These are phyloP conservation scores for Orbilia ellipsospora DNA, from an alignment of 2,329 filamentous ascomycete species.

Conservation along the genomic window DNA sequence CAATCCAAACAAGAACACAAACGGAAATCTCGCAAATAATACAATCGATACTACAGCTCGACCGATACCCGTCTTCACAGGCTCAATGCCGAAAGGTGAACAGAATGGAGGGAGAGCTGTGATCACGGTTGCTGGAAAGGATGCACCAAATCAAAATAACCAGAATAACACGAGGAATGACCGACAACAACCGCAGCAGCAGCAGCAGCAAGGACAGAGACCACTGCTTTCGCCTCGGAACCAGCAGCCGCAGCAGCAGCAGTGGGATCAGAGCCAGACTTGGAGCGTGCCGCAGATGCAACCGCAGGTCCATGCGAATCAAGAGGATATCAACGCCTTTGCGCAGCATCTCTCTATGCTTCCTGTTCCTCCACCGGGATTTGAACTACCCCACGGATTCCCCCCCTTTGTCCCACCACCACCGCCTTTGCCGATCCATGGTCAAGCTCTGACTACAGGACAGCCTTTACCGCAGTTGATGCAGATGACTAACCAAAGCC, in stretches of 20 bases:
- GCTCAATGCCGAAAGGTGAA: slow-evolving; percentile 27
- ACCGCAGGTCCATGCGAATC: slow-evolving; percentile 25
- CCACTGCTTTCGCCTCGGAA: not conserved
- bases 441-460: slow-evolving; percentile 18
- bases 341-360: slow-evolving; percentile 45
- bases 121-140: slow-evolving; percentile 45
- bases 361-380: slow-evolving; percentile 23
- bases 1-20: slow-evolving; percentile 23
- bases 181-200: slow-evolving; percentile 17
- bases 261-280: slow-evolving; percentile 32
- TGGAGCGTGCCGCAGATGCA: slow-evolving; percentile 38
- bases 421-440: slow-evolving; percentile 26
- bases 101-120: slow-evolving; percentile 44
- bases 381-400: slow-evolving; percentile 43
- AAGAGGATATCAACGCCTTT: slow-evolving; percentile 36
- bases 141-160: slow-evolving; percentile 19
- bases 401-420: slow-evolving; percentile 22
- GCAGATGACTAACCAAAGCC: slow-evolving; percentile 39
- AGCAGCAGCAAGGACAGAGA: slow-evolving; percentile 12
- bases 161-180: slow-evolving; percentile 29
- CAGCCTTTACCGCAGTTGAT: slow-evolving; percentile 30
- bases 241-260: slow-evolving; percentile 12
- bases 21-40: slow-evolving; percentile 14
- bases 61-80: slow-evolving; percentile 49
- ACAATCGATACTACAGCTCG: slow-evolving; percentile 28